Conservation (phyloP, 768 basidiomycete genomes). For the Paxillus involutus region DNA sequence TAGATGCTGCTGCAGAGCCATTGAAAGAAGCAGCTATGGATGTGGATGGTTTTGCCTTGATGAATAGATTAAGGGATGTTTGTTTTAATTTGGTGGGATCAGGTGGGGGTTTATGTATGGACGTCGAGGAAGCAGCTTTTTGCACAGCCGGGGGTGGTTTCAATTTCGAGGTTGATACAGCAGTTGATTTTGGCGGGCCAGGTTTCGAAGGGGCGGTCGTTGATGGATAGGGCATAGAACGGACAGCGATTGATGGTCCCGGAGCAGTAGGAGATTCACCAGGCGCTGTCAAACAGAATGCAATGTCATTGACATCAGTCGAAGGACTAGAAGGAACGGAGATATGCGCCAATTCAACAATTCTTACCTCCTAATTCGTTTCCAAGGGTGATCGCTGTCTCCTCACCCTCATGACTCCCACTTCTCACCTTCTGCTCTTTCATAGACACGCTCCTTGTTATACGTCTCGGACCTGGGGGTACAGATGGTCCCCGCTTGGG, state of each 20-base stretch:
- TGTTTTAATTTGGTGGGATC: conserved; percentile 23
- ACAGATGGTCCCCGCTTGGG: conserved; percentile 14
- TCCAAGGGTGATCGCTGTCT: neutral
- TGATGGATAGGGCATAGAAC: conserved; percentile 2
- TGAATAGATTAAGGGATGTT: conserved; percentile 22
- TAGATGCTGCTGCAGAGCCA: neutral
- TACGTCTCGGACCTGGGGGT: conserved; percentile 14
- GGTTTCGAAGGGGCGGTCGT: conserved; percentile 1
- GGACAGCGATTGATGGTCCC: neutral
- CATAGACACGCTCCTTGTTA: conserved; percentile 30
- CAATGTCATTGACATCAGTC: conserved; percentile 2
- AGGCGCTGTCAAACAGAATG: neutral
- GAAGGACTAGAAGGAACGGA: neutral
- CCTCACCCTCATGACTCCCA: neutral
- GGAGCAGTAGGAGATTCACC: neutral
- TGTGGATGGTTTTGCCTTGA: conserved; percentile 11
- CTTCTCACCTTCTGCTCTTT: conserved; percentile 15
- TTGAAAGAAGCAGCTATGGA: too few species aligned
- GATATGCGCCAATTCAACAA: too few species aligned
- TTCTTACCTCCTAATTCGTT: conserved; percentile 2
- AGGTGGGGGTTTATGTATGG: conserved; percentile 10
- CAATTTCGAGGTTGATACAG: neutral
- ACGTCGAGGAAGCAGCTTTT: conserved; percentile 6
- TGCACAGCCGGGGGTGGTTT: neutral
- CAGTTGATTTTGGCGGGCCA: conserved; percentile 8